A percentile compares a stretch with the other conserved stretches of the same genome.
Conservation (phyloP, 139 green algal species). For the Closterium sp. region DNA sequence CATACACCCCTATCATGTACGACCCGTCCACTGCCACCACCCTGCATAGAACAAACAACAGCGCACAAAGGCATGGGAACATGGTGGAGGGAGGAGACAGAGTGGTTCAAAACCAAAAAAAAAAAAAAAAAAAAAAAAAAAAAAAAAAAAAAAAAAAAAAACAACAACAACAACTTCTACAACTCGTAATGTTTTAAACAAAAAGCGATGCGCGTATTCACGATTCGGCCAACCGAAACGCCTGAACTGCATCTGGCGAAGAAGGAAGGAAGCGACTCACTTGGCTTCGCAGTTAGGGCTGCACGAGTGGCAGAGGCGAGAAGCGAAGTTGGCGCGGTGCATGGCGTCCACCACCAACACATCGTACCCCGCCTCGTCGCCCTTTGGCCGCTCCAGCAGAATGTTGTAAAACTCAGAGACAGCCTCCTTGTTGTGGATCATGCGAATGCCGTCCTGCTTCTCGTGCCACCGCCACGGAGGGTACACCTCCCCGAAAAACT, state of each 20-base stretch:
- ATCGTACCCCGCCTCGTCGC: conserved; percentile 65
- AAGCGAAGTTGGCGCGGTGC: conserved; percentile 75
- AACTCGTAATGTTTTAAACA: too few relatives aligned
- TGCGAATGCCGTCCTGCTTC: conserved; percentile 57
- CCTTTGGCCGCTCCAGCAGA: conserved; percentile 71
- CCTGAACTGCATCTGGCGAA: background rate
- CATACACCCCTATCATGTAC: conserved; percentile 53
- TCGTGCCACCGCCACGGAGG: conserved; percentile 91
- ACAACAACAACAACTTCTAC: too few relatives aligned
- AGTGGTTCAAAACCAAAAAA: too few relatives aligned
- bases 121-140: too few relatives aligned
- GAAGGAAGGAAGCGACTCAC: conserved; percentile 5
- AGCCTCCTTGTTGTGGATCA: conserved; percentile 61
- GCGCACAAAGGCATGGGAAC: background rate
- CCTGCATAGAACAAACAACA: conserved; percentile 4
- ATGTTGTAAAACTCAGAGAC: conserved; percentile 97
- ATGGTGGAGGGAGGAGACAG: background rate
- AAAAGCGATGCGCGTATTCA: too few relatives aligned
- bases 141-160: too few relatives aligned
- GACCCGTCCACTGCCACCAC: conserved; percentile 42
- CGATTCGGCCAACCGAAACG: too few relatives aligned
- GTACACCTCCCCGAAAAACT: conserved; percentile 90
- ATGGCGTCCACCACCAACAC: conserved; percentile 90
- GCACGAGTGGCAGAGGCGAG: conserved; percentile 89
- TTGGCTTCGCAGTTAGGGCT: conserved; percentile 84